Base-by-base conservation (phyloP, 129 eudicot genomes). In the Deinandra increscens region DNA sequence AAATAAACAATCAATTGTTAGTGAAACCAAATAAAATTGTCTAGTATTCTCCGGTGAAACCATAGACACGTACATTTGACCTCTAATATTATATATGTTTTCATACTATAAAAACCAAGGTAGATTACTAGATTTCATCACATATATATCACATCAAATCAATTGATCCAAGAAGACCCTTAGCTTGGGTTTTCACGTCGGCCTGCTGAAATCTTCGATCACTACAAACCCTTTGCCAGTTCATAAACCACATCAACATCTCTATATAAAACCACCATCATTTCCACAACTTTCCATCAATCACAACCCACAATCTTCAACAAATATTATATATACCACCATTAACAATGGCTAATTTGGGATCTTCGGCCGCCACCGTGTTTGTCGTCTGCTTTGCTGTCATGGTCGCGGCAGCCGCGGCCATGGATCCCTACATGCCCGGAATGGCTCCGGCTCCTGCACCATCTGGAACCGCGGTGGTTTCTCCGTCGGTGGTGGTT, bases 361-460 rank as follows among this genome's bases (percentile, higher is more conserved):
- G 20, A 33, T 69, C 72, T 56, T 53, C 53, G 4, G 66, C 69
- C 45, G 66, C 69, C 54, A 72, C 59, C 41, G 36, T 70, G 10
- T 56, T 70, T 58, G 61, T 18, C 59, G 39, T 61, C 41, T 70
- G 70, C 72, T 70, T 70, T 39, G 73, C 46, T 15, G 56, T 72
- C 12, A 38, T 80, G 70, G 38, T 70, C 12, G 78, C 31, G 43
- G 78, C 74, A n/a, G 50, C 77, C 5, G 50, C 22, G 4, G 77
- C 77, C 7, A 80, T 80, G 84, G 77, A 66, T 29, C 68, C 80
- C 8, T 7, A 76, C 72, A 75, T 80, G 84, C 81, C 84, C 4
- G 75, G 73, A 5, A 70, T 66, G 79, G 15, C 66, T 6, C 80
- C 84, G 4, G 84, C 80, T 14, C 77, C 84, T 63, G 4, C 80